Evolutionary conservation across 176 grass and related monocot genomes (phyloP), one percentile per base, ranked within the genome.

Genomic region (Oryza nivara): DNA sequence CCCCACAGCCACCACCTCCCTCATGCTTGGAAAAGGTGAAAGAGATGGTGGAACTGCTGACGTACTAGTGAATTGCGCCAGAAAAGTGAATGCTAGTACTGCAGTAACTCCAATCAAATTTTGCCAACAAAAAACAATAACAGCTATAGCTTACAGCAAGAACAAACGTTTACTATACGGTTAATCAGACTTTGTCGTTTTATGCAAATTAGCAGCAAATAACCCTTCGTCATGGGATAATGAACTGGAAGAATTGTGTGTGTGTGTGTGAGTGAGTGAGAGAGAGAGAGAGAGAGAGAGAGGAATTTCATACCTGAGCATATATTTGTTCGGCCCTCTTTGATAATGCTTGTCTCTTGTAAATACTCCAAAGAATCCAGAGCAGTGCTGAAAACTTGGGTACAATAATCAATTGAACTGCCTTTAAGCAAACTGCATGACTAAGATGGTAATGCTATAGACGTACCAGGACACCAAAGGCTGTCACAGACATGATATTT

Each of bases 271-370:
- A 2, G 28, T 28, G 28, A 2, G 28, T 30, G 28, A 61, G 23
- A 2, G 41, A 9, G 51, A 4, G 48, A 41, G 65, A 11, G 67
- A 61, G 23, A 44, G 43, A 44, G 51, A 5, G 48, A 41, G 66
- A 12, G 67, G 48, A 83, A 82, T 60, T 32, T 43, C 76, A 67
- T 74, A 95, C 95, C 87, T 93, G 87, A 46, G 83, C 80, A 52
- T 98, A 98, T 84, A 98, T 86, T 79, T 89, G 44, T 70, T 96
- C 94, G 48, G 89, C 87, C 86, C 94, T 89, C 15, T 47, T 80
- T 71, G 78, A 79, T 1, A 93, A 61, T 71, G 82, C 49, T 22
- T 23, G 32, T 80, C 83, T 92, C 78, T 70, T 65, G 85, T 80
- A 81, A 76, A 87, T 52, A 51, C 28, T 92, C 89, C 85, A 88